Evolutionary conservation across 176 grass and related monocot genomes (phyloP), one percentile per base, ranked within the genome.

Genomic region (Tillandsia fasciculata): DNA sequence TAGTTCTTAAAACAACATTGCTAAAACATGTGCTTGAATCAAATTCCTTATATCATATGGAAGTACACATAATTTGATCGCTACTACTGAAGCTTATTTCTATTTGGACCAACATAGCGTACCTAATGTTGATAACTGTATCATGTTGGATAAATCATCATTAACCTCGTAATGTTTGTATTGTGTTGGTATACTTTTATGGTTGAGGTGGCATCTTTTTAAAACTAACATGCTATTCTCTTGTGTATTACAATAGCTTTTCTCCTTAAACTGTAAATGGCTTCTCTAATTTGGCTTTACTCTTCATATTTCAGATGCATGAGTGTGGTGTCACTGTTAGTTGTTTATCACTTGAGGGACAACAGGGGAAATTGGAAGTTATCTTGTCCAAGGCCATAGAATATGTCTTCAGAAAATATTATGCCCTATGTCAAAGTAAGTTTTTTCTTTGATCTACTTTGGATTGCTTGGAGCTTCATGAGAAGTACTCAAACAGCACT

Each of bases 341-440:
- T 26, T 92, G 81, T 81, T 66, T 51, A 50, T 56, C 81, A 63
- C 74, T 81, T 59, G 88, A 89, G 75, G 92, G 88, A 52, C 76
- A 88, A 65, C 64, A 92, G 80, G 86, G 76, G 75, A 86, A 79
- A 73, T 77, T 96, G 67, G 93, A 96, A 84, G 74, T 96, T 68
- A 83, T 83, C 68, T 88, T 88, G 63, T 54, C 66, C 53, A 87
- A 83, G 57, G 88, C 86, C 74, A 89, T 72, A 50, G 57, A 92
- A 74, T 83, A n/a, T n/a, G n/a, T 65, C 53, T 96, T 70, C 68
- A 73, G 72, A 87, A 80, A 71, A 81, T 83, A 58, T 77, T 92
- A 53, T 42, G 75, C 11, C 88, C 93, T 72, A 22, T 76, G 52
- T 70, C 49, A 51, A 79, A 80, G 93, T 87, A 76, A 67, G 77